These are phyloP conservation scores for Alternaria sp. DNA, from an alignment of 2,329 filamentous ascomycete species.

Conservation along the genomic window DNA sequence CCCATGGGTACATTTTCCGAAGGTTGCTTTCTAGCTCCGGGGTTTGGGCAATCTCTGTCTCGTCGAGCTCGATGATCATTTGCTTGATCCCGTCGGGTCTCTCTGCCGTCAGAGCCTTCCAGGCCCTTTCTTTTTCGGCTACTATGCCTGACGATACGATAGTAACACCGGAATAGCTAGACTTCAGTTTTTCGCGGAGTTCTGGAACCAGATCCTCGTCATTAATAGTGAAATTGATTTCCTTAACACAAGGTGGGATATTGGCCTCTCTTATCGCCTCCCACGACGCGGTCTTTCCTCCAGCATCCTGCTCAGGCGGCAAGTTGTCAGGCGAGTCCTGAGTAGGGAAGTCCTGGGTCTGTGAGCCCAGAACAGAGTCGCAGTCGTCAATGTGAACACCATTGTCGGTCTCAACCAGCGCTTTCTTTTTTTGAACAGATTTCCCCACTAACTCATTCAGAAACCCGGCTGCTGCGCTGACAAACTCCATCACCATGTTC, in stretches of 20 bases:
- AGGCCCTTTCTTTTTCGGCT: not conserved
- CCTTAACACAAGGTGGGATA: constrained; percentile 10
- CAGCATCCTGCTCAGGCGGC: not conserved
- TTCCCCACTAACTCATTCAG: not conserved
- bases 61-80: constrained; percentile 17
- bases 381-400: not conserved
- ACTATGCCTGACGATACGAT: not conserved
- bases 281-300: not conserved
- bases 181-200: constrained; percentile 3
- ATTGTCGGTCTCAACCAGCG: not conserved
- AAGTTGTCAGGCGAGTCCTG: not conserved
- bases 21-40: constrained; percentile 6
- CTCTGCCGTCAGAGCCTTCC: not conserved
- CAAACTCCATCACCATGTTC: not conserved
- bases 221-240: constrained; percentile 7
- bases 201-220: constrained; percentile 6
- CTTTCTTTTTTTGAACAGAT: not conserved
- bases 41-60: not conserved
- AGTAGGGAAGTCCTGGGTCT: not conserved
- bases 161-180: constrained; percentile 7
- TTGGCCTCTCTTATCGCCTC: not conserved
- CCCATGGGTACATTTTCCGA: constrained; percentile 16
- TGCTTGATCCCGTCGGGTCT: constrained; percentile 15
- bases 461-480: not conserved
- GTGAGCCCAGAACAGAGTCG: not conserved